Evolutionary conservation across 441 rosid species (phyloP), one percentile per base, ranked within the genome.

Genomic region (Gossypium schwendimanii): DNA sequence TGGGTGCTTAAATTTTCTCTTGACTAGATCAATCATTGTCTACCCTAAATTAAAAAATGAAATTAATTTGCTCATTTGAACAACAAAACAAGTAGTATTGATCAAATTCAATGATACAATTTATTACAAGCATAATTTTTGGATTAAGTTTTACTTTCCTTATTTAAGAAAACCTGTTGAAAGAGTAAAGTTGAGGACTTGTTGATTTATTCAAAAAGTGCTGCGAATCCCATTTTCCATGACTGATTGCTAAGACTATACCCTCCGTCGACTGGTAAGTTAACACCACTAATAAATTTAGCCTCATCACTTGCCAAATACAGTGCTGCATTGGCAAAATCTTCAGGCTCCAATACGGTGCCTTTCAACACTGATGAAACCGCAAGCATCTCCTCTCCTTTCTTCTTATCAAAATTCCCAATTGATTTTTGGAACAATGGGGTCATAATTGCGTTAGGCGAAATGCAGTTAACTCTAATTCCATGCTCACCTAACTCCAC

Each of bases 401-500:
- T 23, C 5, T 20, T 21, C 73, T 69, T 54, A 11, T 75, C 78
- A 3, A 47, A 14, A n/a, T 26, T 23, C 1, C 78, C 82, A 4
- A 26, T 0, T 0, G 61, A 6, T 0, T 41, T 26, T 4, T 5
- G 18, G 0, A 70, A 0, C 76, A 82, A 0, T 0, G 87, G 84
- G 0, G 89, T 75, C 0, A 69, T 75, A 0, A 74, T 26, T 0
- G 26, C 78, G 2, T 10, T 65, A 6, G 87, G 87, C 0, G 91
- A 80, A 1, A 87, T 50, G 64, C 82, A 80, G 23, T 87, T 87
- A 0, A 82, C 87, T 23, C 87, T 77, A 2, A 87, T 78, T 21
- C 86, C 87, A 2, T 80, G 14, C 20, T 76, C 74, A 12, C 89
- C 87, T 20, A 85, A 63, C 71, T 87, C 91, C 18, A 81, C 85